phyloP scores from a whole-genome alignment of 2,329 filamentous ascomycete genomes.

The Trichoderma hamatum region DNA sequence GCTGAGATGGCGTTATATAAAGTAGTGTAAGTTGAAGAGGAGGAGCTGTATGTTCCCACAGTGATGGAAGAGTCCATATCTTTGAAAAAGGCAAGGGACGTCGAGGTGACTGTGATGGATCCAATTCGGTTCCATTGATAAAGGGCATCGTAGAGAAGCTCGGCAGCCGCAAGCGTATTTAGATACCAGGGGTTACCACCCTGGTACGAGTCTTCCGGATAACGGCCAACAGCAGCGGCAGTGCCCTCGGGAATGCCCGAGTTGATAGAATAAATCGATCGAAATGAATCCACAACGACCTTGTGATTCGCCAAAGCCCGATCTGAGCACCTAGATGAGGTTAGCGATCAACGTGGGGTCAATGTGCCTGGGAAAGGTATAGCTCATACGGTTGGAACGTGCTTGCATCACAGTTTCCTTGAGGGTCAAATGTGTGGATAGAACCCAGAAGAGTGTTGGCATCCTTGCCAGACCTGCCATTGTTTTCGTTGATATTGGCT shows the following conservation, averaged over 20 bases:
- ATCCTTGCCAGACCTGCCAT: slow-evolving; percentile 69
- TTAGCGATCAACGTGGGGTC: neutral
- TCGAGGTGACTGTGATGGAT: slow-evolving; percentile 64
- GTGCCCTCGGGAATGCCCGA: slow-evolving; percentile 60
- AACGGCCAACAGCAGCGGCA: slow-evolving; percentile 67
- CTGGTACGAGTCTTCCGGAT: slow-evolving; percentile 73
- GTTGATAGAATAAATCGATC: slow-evolving; percentile 70
- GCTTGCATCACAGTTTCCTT: slow-evolving; percentile 64
- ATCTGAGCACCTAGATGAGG: neutral
- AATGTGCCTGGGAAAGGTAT: slow-evolving; percentile 59
- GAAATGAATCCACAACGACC: slow-evolving; percentile 58
- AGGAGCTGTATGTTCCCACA: slow-evolving; percentile 62
- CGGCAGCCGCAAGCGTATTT: slow-evolving; percentile 73
- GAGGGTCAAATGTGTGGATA: slow-evolving; percentile 71
- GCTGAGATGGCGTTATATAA: slow-evolving; percentile 60
- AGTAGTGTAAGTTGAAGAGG: slow-evolving; percentile 51
- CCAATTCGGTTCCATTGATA: slow-evolving; percentile 69
- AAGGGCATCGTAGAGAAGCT: slow-evolving; percentile 76
- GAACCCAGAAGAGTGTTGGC: slow-evolving; percentile 68
- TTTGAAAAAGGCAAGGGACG: slow-evolving; percentile 72
- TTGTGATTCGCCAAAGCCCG: neutral
- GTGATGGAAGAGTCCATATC: slow-evolving; percentile 62
- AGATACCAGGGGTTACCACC: slow-evolving; percentile 83
- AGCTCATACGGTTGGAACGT: slow-evolving; percentile 78
- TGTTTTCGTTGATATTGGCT: slow-evolving; percentile 68